These are phyloP conservation scores for Mucor mucedo DNA, from an alignment of 371 early-diverging fungal genomes.

Conservation along the genomic window DNA sequence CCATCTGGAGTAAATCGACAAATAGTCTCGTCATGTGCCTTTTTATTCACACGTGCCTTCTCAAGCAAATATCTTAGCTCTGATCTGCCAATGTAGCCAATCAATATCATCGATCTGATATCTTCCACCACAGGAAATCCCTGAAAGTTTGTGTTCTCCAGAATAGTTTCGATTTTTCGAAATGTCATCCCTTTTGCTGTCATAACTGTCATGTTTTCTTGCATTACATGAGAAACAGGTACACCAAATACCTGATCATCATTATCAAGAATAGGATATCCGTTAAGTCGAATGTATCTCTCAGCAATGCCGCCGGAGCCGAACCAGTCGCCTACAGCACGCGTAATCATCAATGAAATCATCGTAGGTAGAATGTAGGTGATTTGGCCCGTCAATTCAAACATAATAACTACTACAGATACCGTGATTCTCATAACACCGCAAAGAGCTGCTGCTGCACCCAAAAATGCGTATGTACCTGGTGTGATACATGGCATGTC, in stretches of 20 bases:
- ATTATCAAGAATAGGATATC: slow-evolving; percentile 88
- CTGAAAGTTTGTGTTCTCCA: slow-evolving; percentile 60
- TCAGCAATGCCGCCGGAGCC: slow-evolving; percentile 88
- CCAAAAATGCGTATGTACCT: slow-evolving; percentile 96
- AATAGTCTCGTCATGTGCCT: slow-evolving; percentile 55
- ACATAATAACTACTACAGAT: slow-evolving; percentile 94
- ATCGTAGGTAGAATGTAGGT: slow-evolving; percentile 93
- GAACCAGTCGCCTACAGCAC: slow-evolving; percentile 87
- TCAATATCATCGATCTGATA: slow-evolving; percentile 62
- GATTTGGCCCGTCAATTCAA: slow-evolving; percentile 94
- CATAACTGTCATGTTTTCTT: slow-evolving; percentile 59
- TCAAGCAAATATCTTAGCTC: slow-evolving; percentile 76
- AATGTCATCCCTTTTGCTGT: slow-evolving; percentile 59
- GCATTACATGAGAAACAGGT: slow-evolving; percentile 68
- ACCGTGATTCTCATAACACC: slow-evolving; percentile 78
- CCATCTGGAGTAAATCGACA: slow-evolving; percentile 61
- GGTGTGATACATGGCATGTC: slow-evolving; percentile 90
- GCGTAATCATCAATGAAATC: slow-evolving; percentile 90
- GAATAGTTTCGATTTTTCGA: slow-evolving; percentile 49
- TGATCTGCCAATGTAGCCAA: slow-evolving; percentile 83
- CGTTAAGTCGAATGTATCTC: slow-evolving; percentile 81
- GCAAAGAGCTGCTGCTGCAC: slow-evolving; percentile 91
- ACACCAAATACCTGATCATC: slow-evolving; percentile 68
- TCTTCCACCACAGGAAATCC: slow-evolving; percentile 91
- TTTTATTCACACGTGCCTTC: slow-evolving; percentile 53